phyloP scores from a whole-genome alignment of 2,329 filamentous ascomycete genomes.

The Colletotrichum shisoi region DNA sequence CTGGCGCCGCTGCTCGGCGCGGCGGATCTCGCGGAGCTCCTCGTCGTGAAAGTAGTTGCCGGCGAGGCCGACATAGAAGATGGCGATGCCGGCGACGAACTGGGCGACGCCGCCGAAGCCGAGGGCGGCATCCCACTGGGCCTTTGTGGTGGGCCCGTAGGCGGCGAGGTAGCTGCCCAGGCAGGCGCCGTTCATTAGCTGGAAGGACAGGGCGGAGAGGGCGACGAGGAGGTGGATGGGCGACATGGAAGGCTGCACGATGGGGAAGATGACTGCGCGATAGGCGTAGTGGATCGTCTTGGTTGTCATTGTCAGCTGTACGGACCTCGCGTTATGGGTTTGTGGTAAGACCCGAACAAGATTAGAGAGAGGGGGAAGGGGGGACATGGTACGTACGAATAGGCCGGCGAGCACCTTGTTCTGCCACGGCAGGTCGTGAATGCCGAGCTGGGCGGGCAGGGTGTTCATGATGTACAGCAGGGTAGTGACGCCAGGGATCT shows the following conservation, averaged over 20 bases:
- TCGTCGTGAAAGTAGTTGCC: constrained; percentile 91
- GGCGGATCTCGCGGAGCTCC: constrained; percentile 83
- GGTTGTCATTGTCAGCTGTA: not conserved
- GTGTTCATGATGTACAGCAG: constrained; percentile 80
- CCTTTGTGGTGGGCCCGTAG: constrained; percentile 72
- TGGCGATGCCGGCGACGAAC: constrained; percentile 69
- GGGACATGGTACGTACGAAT: constrained; percentile 56
- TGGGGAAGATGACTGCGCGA: constrained; percentile 82
- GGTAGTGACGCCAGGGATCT: constrained; percentile 77
- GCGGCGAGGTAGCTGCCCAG: constrained; percentile 84
- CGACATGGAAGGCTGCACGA: constrained; percentile 90
- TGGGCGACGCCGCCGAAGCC: constrained; percentile 51
- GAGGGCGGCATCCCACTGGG: constrained; percentile 57
- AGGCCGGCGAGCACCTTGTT: constrained; percentile 78
- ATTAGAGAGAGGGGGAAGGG: not conserved
- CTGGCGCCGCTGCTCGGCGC: constrained; percentile 70
- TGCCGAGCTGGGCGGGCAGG: constrained; percentile 66
- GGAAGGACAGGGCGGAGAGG: constrained; percentile 72
- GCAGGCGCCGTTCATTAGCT: constrained; percentile 79
- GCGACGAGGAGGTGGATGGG: constrained; percentile 80
- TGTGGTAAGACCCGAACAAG: no score
- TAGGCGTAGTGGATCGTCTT: constrained; percentile 87
- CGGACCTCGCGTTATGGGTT: not conserved
- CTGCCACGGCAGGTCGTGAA: constrained; percentile 73
- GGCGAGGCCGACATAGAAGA: constrained; percentile 79